Conservation (phyloP, 306 rosid genomes). For the Canavalia gladiata region DNA sequence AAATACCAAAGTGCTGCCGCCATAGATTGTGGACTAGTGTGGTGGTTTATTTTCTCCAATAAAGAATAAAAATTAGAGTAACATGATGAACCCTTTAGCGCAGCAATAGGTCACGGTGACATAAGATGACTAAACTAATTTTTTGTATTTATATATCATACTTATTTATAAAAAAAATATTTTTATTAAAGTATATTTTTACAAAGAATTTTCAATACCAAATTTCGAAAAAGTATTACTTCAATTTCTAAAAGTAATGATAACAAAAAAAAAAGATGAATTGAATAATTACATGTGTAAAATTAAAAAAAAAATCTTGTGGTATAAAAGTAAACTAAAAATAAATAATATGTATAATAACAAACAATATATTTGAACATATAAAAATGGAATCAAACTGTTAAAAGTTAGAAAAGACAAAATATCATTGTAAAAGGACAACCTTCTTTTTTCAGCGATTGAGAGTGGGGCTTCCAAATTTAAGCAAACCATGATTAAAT, state of each 20-base stretch:
- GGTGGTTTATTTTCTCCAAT: neutral
- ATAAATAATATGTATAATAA: neutral
- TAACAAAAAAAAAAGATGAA: too few relatives aligned
- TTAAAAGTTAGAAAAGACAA: neutral
- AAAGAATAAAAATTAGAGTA: neutral
- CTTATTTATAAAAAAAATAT: neutral
- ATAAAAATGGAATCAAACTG: neutral
- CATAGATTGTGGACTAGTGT: neutral
- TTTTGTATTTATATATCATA: neutral
- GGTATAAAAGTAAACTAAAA: too few relatives aligned
- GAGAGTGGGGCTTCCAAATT: conserved; percentile 4
- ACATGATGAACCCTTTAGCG: neutral
- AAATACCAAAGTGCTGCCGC: neutral
- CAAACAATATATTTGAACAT: neutral
- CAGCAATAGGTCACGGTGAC: neutral
- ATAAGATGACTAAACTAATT: neutral
- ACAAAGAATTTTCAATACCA: too few relatives aligned
- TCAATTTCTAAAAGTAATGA: too few relatives aligned
- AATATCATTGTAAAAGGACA: too few relatives aligned
- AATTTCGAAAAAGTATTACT: too few relatives aligned
- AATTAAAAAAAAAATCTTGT: too few relatives aligned
- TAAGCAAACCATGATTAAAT: neutral
- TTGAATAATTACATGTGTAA: too few relatives aligned
- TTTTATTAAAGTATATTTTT: too few relatives aligned
- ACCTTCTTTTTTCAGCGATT: neutral